Percentiles rank a stretch among this genome's conserved stretches.
These are phyloP conservation scores for Hyaloscypha bicolor DNA, from an alignment of 495 filamentous ascomycete genomes.

Conservation along the genomic window DNA sequence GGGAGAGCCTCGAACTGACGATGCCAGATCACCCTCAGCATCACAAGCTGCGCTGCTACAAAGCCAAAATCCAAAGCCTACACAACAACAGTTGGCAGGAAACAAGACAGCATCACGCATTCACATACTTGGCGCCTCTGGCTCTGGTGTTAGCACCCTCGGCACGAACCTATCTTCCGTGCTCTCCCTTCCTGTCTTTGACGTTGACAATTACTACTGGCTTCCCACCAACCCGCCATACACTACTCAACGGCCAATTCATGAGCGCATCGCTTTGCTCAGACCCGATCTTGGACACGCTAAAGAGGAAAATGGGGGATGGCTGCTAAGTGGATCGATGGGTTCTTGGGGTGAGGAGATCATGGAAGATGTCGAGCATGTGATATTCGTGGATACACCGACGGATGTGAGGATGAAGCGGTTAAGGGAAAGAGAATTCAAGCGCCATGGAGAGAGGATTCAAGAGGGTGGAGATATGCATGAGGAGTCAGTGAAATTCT, in stretches of 20 bases:
- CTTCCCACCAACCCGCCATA: slow-evolving; percentile 25
- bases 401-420: slow-evolving; percentile 20
- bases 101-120: slow-evolving; percentile 25
- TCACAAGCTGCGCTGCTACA: no score
- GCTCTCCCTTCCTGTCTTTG: slow-evolving; percentile 22
- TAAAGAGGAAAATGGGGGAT: slow-evolving; percentile 22
- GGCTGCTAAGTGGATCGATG: slow-evolving; percentile 18
- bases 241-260: slow-evolving; percentile 19
- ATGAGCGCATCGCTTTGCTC: slow-evolving; percentile 24
- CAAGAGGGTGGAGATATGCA: slow-evolving; percentile 23
- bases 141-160: slow-evolving; percentile 25
- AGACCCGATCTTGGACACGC: slow-evolving; percentile 15
- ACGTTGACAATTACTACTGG: slow-evolving; percentile 22
- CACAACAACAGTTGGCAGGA: slow-evolving; percentile 19
- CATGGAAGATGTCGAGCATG: slow-evolving; percentile 23
- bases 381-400: slow-evolving; percentile 19
- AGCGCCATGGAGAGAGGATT: slow-evolving; percentile 18
- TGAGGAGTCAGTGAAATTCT: slow-evolving; percentile 20
- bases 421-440: slow-evolving; percentile 23
- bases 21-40: no score
- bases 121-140: slow-evolving; percentile 22
- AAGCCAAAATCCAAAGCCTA: slow-evolving; percentile 5
- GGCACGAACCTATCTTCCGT: slow-evolving; percentile 21
- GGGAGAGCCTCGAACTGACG: no score
- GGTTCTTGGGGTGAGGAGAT: slow-evolving; percentile 17